Conservation (phyloP, 768 basidiomycete genomes). For the Coprinopsis sp. region DNA sequence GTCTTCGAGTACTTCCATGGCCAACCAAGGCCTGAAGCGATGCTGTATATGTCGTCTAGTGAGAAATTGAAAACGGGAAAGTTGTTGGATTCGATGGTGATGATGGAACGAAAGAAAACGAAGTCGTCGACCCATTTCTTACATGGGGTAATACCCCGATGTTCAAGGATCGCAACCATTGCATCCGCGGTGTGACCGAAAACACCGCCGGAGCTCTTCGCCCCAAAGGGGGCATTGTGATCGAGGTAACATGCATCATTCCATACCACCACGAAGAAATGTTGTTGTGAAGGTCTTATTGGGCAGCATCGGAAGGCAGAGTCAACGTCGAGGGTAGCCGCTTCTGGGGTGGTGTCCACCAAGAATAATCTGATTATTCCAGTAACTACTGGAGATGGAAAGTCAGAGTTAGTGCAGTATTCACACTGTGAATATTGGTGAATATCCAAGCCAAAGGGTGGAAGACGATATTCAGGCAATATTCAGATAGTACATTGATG, state of each 20-base stretch:
- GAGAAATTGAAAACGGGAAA: conserved; percentile 1
- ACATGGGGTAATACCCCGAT: background rate
- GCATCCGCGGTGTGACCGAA: conserved; percentile 30
- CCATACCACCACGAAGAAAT: conserved; percentile 19
- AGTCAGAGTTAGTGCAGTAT: too few relatives aligned
- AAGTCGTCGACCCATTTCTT: conserved; percentile 31
- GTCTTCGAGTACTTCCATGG: conserved; percentile 32
- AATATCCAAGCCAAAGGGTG: too few relatives aligned
- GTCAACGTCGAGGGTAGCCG: conserved; percentile 2
- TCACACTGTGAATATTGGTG: too few relatives aligned
- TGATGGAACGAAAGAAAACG: conserved; percentile 15
- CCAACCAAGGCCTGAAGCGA: conserved; percentile 26
- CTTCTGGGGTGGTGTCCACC: too few relatives aligned
- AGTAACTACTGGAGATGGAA: too few relatives aligned
- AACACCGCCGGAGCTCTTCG: conserved; percentile 23
- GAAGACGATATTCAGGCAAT: too few relatives aligned
- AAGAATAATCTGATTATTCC: too few relatives aligned
- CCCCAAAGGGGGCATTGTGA: conserved; percentile 25
- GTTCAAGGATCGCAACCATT: conserved; percentile 18
- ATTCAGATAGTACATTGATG: too few relatives aligned
- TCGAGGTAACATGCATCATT: conserved; percentile 23
- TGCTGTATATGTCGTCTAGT: conserved; percentile 5
- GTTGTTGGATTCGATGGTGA: background rate
- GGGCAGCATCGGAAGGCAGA: background rate
- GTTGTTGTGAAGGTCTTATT: conserved; percentile 18